Percentiles rank a stretch among this genome's conserved stretches.
Conservation (phyloP, 331 rosid genomes). For the Pyrus hybrid region DNA sequence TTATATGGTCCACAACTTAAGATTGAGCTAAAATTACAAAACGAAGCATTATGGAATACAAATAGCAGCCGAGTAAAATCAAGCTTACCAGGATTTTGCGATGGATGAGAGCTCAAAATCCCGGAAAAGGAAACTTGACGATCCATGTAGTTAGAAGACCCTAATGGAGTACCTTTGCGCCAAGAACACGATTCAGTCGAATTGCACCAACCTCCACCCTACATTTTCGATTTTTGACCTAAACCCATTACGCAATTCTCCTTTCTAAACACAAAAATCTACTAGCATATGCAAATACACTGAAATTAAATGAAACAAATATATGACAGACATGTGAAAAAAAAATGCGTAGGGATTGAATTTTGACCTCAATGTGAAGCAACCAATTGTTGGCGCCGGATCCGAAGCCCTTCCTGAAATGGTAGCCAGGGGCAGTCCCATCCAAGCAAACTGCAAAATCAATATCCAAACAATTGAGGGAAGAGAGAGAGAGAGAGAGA, state of each 20-base stretch:
- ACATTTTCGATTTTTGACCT: background rate
- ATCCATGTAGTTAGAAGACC: conserved; percentile 81
- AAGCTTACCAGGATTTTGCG: conserved; percentile 64
- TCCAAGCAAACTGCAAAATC: conserved; percentile 73
- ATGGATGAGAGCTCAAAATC: conserved; percentile 57
- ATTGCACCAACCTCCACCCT: conserved; percentile 99
- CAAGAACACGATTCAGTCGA: conserved; percentile 46
- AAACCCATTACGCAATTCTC: background rate
- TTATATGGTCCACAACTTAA: background rate
- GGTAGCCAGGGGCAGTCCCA: conserved; percentile 79
- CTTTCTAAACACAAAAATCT: background rate
- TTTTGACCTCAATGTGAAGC: conserved; percentile 69
- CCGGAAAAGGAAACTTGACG: conserved; percentile 54
- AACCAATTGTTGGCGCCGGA: conserved; percentile 76
- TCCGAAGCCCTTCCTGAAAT: conserved; percentile 75
- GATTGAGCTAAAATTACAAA: background rate
- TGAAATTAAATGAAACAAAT: background rate
- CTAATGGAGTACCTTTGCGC: conserved; percentile 58
- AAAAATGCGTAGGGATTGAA: background rate
- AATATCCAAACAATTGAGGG: background rate
- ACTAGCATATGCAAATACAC: background rate
- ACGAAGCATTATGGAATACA: background rate
- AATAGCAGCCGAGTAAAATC: background rate
- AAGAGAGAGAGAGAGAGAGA: background rate
- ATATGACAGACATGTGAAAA: background rate